Evolutionary conservation across 148 eudicot genomes (phyloP), one percentile per base, ranked within the genome.

Genomic region (Chenopodium formosanum): DNA sequence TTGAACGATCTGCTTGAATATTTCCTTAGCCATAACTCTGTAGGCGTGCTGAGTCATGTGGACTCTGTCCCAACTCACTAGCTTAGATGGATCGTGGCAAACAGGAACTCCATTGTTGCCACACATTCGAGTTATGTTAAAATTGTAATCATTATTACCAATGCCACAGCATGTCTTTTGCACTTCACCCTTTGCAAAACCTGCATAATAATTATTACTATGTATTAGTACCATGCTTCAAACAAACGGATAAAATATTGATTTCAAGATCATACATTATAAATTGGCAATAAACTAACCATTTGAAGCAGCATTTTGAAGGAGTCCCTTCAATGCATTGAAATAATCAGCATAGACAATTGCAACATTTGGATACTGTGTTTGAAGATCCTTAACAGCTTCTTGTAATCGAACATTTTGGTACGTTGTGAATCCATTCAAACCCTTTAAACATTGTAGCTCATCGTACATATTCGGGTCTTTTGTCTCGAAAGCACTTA

Each of bases 81-180:
- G 72, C 52, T 20, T 16, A 5, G 48, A 25, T 3, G 82, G 82
- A 69, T 80, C 2, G 3, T 27, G 34, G 44, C 82, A 73, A 1
- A 56, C 32, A 6, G n/a, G n/a, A 2, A 32, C 82, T 19, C 71
- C 78, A 27, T 67, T 17, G 1, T 56, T 9, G 5, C 82, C 82
- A 63, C 82, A 80, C 6, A 25, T 62, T 5, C 29, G 70, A 5
- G 47, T 11, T 11, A 48, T 9, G 11, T 50, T 19, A 4, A 71
- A 80, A 7, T 73, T 80, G 60, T 62, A 80, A 0, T 44, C 58
- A 7, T 67, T 80, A n/a, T 85, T 48, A 58, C 87, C 87, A 20
- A 63, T 74, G 16, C 85, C 84, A 47, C 87, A 85, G 58, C 87
- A 85, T 27, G 87, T 75, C 56, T 64, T 79, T 13, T 74, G 60